Conservation (phyloP, 345 rosid species). For the Euphorbia peplus region DNA sequence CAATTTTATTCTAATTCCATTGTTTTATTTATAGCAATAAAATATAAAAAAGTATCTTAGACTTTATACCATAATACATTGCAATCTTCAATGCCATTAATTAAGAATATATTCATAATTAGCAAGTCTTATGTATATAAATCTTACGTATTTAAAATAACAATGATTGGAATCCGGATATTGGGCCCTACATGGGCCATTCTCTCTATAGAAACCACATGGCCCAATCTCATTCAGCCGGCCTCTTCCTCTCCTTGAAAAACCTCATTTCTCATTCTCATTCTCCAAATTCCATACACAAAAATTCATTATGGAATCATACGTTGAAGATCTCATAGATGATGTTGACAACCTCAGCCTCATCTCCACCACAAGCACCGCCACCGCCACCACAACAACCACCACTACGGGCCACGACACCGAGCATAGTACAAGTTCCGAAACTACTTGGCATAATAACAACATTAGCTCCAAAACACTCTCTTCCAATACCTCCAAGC, state of each 20-base stretch:
- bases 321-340: slow-evolving; percentile 27
- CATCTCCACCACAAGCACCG: too few relatives aligned
- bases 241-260: slow-evolving; percentile 22
- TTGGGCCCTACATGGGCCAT: slow-evolving; percentile 22
- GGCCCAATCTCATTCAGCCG: slow-evolving; percentile 41
- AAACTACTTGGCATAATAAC: slow-evolving; percentile 27
- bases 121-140: background rate
- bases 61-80: background rate
- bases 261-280: too few relatives aligned
- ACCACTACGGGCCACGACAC: slow-evolving; percentile 18
- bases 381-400: slow-evolving; percentile 19
- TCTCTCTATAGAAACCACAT: slow-evolving; percentile 27
- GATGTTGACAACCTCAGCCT: slow-evolving; percentile 44
- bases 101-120: background rate
- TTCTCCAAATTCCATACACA: background rate
- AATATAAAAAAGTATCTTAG: background rate
- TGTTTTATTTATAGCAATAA: too few relatives aligned
- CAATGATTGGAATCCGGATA: slow-evolving; percentile 7
- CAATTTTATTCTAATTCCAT: too few relatives aligned
- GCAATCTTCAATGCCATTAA: background rate
- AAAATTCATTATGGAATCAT: slow-evolving; percentile 28
- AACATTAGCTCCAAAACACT: slow-evolving; percentile 24
- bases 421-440: slow-evolving; percentile 42
- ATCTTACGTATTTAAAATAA: too few relatives aligned
- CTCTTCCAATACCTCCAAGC: slow-evolving; percentile 24